Conservation (phyloP, 192 early-diverging fungal genomes). For the Phlyctochytrium planicorne region DNA sequence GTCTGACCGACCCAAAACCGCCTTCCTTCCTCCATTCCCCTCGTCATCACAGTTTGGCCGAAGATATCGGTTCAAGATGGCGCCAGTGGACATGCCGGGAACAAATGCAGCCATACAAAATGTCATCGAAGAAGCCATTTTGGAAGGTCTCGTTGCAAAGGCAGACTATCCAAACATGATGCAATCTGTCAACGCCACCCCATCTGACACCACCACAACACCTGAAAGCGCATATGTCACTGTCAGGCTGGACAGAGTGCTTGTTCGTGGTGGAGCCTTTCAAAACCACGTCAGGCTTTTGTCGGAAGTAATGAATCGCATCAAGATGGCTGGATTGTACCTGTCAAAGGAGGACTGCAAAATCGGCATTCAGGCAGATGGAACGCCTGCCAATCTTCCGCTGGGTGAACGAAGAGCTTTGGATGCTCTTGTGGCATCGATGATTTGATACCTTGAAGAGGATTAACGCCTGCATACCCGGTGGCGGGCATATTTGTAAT, state of each 20-base stretch:
- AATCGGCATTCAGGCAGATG: not conserved
- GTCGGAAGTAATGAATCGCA: not conserved
- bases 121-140: not conserved
- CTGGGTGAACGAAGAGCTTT: not conserved
- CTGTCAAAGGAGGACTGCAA: not conserved
- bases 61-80: conserved; percentile 2
- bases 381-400: not conserved
- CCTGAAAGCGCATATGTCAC: not conserved
- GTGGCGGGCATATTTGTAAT: no score
- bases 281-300: not conserved
- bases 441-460: no score
- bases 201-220: no score
- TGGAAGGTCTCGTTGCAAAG: not conserved
- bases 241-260: not conserved
- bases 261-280: not conserved
- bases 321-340: conserved; percentile 1
- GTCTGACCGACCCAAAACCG: conserved; percentile 7
- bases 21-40: not conserved
- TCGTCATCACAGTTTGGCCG: not conserved
- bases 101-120: conserved; percentile 5
- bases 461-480: no score
- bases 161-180: not conserved
- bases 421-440: no score
- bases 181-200: not conserved
- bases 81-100: conserved; percentile 10